Evolutionary conservation across 2,329 filamentous ascomycete genomes (phyloP), one percentile per base, ranked within the genome.

Genomic region (Alternaria triticimaculans): DNA sequence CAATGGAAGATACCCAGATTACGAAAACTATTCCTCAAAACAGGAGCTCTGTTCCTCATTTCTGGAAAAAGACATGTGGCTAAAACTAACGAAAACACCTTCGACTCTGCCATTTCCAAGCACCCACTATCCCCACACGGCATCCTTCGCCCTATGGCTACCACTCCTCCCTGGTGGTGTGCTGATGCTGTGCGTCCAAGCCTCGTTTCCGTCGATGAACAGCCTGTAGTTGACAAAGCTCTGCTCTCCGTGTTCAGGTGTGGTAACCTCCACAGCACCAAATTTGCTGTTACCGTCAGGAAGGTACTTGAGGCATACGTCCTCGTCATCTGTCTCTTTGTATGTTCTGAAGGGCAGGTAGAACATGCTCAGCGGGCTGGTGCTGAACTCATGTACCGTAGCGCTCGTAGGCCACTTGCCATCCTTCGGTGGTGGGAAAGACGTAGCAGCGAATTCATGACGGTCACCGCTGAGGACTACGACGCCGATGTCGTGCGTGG

Each of bases 371-470:
- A 99, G 79, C 0, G 96, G 96, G 58, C 92, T 96, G 1, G 92
- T 94, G 23, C 92, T 96, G 80, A 97, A 98, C 79, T 99, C 96
- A 72, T 97, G 91, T 0, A 96, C 92, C 2, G 76, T 76, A 2
- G 78, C 73, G 37, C 73, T 78, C 3, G 77, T 60, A 80, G 87
- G 53, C 88, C 87, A 66, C 82, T 85, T 56, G 70, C 84, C 65
- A 85, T 88, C n/a, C 86, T 89, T 15, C 85, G 90, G 81, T 14
- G 87, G 86, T 9, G 87, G 87, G 72, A 90, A 90, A 0, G 90
- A 89, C 0, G 95, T 98, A 0, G 95, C 94, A 2, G 92, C 96
- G 78, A 98, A 98, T 79, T 99, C 96, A 76, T 99, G 96, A n/a
- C 96, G 86, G 75, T 99, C 96, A 1, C 96, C 96, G 15, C 92